A percentile compares a stretch with the other conserved stretches of the same genome.
These are phyloP conservation scores for Eudorina sp. DNA, from an alignment of 139 green algal genomes.

Conservation along the genomic window DNA sequence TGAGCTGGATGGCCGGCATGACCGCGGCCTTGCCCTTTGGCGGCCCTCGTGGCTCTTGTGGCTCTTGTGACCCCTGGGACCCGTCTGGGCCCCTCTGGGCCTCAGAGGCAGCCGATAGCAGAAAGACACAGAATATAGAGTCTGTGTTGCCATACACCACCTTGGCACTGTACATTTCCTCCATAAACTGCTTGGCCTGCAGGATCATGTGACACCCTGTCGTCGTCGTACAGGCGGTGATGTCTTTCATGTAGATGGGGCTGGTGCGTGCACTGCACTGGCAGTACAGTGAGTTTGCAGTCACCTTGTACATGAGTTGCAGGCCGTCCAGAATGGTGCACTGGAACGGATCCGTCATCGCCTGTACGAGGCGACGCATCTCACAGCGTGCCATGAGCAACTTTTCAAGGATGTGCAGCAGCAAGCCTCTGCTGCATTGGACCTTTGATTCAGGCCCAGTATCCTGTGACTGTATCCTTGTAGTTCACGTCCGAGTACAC, in stretches of 20 bases:
- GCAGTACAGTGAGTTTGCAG: constrained; percentile 50
- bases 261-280: constrained; percentile 26
- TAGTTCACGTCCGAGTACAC: too few relatives aligned
- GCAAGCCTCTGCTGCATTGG: background rate
- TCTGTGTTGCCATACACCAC: constrained; percentile 31
- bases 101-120: background rate
- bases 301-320: constrained; percentile 53
- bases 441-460: too few relatives aligned
- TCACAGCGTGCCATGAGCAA: constrained; percentile 21
- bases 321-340: constrained; percentile 48
- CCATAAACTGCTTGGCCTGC: constrained; percentile 42
- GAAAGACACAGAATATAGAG: constrained; percentile 37
- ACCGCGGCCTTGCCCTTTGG: background rate
- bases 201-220: constrained; percentile 45
- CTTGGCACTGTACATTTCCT: background rate
- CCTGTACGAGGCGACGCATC: background rate
- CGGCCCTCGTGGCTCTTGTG: background rate
- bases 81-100: background rate
- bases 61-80: too few relatives aligned
- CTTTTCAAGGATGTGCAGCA: constrained; percentile 25
- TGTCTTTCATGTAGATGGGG: constrained; percentile 41
- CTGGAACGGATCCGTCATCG: constrained; percentile 5
- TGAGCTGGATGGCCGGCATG: too few relatives aligned
- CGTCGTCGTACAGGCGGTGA: constrained; percentile 47
- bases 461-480: too few relatives aligned